Evolutionary conservation across 176 grass and related monocot species (phyloP).

Genomic region (Avena eriantha): DNA sequence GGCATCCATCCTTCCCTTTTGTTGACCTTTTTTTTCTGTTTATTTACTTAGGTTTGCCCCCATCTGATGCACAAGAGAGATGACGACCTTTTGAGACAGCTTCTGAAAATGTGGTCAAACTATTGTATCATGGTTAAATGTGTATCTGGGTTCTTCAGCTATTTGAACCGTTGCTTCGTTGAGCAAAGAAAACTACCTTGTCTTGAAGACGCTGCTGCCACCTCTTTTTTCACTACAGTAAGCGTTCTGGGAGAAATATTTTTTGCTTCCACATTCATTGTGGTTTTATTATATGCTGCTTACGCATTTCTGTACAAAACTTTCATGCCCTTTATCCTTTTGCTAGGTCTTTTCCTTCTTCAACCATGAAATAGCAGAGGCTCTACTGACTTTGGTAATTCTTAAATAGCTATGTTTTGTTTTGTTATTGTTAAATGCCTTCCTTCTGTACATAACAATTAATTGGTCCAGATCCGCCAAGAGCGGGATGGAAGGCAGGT

Average conservation of each 20-base stretch:
- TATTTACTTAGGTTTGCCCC: conserved; percentile 57
- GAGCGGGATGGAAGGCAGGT: conserved; percentile 57
- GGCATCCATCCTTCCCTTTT: background rate
- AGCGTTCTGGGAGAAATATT: conserved; percentile 28
- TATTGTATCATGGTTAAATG: conserved; percentile 53
- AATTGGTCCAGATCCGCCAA: conserved; percentile 51
- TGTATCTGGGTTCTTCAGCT: conserved; percentile 51
- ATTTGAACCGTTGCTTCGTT: conserved; percentile 60
- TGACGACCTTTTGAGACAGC: conserved; percentile 49
- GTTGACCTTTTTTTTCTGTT: conserved; percentile 29
- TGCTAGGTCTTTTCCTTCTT: conserved; percentile 62
- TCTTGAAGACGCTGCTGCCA: conserved; percentile 52
- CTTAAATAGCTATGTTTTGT: conserved; percentile 20
- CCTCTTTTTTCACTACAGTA: conserved; percentile 52
- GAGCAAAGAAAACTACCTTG: conserved; percentile 48
- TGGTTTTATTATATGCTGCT: conserved; percentile 31
- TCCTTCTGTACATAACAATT: conserved; percentile 36
- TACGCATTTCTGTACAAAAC: conserved; percentile 28
- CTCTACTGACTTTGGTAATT: conserved; percentile 56
- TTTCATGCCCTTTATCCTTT: conserved; percentile 35
- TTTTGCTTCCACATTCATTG: conserved; percentile 10
- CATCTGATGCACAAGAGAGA: conserved; percentile 52
- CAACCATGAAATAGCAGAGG: conserved; percentile 42
- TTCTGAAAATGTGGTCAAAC: conserved; percentile 65
- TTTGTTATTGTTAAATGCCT: conserved; percentile 18